These are phyloP conservation scores for Biscutella laevigata DNA, from an alignment of 441 rosid genomes.

Conservation along the genomic window DNA sequence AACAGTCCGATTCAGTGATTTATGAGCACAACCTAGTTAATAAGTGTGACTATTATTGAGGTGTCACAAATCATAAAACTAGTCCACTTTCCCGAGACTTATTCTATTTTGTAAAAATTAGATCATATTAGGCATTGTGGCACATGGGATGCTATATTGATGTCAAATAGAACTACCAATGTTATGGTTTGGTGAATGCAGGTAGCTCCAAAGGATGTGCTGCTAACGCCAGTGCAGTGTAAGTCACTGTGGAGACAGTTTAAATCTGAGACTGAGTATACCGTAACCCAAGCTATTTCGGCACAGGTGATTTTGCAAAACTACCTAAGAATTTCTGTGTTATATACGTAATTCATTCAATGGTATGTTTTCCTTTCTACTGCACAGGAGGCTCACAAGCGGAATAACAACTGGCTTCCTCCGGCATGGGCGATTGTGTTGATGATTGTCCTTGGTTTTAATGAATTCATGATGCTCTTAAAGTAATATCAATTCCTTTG, in stretches of 20 bases:
- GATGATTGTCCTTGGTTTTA: constrained; percentile 68
- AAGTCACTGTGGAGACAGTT: constrained; percentile 77
- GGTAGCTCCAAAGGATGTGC: constrained; percentile 48
- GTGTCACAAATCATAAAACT: neutral
- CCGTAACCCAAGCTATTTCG: constrained; percentile 68
- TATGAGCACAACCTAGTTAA: neutral
- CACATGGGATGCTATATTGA: neutral
- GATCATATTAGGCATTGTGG: neutral
- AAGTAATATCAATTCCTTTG: constrained; percentile 32
- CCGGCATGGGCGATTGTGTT: constrained; percentile 81
- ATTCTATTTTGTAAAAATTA: neutral
- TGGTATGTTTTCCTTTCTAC: constrained; percentile 9
- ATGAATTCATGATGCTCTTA: constrained; percentile 70
- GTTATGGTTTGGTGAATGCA: constrained; percentile 17
- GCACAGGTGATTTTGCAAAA: constrained; percentile 47
- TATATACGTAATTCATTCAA: neutral
- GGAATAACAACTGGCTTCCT: constrained; percentile 68
- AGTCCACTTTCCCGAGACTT: neutral
- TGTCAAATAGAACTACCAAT: neutral
- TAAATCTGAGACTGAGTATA: constrained; percentile 64
- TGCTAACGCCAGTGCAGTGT: constrained; percentile 69
- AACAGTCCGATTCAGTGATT: neutral
- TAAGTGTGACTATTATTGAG: neutral
- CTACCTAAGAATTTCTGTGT: neutral
- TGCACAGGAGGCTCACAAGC: constrained; percentile 67